Base-by-base conservation (phyloP, 2,329 filamentous ascomycete species). In the Fusarium tuaranense region DNA sequence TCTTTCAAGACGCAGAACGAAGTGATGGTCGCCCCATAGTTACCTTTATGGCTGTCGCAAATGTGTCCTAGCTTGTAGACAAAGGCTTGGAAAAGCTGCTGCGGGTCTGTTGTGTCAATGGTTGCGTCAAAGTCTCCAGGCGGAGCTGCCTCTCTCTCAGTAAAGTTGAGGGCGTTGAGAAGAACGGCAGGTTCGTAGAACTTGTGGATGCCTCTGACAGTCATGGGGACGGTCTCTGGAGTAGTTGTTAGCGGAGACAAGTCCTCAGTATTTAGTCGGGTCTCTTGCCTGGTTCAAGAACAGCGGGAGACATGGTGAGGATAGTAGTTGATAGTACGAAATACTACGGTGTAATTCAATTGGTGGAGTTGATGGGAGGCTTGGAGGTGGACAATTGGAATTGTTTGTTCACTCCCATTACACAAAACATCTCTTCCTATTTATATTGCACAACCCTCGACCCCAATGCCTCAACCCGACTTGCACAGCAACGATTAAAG, bases 1-100 rank as follows among this genome's bases (percentile, higher is more conserved):
- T 69, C 67, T 18, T 76, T 58, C 10, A 80, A 38, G 2, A 81
- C 69, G 4, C 57, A 73, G 48, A 79, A 65, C 0, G 79, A 72
- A 1, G 80, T 80, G 18, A 80, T 72, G 7, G 70, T 67, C 2
- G 48, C n/a, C 1, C 53, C 58, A 14, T 7, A 16, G 6, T 32
- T 25, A 2, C 67, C 66, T 41, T 70, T 74, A 2, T 20, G 8
- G 20, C 44, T 65, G 39, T 72, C 72, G 27, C 70, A 74, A 8
- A 68, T 34, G 18, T 74, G 70, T 5, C n/a, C 72, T 20, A 74
- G 62, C 67, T 74, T 74, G 48, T 70, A 72, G 6, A 74, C 67
- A 38, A 70, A 72, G 8, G 69, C 61, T 18, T 72, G 51, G 36
- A 68, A 74, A 13, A 72, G 18, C 32, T 70, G 39, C 13, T 20